Evolutionary conservation across 345 rosid species (phyloP).

Genomic region (Eucalyptus albens): DNA sequence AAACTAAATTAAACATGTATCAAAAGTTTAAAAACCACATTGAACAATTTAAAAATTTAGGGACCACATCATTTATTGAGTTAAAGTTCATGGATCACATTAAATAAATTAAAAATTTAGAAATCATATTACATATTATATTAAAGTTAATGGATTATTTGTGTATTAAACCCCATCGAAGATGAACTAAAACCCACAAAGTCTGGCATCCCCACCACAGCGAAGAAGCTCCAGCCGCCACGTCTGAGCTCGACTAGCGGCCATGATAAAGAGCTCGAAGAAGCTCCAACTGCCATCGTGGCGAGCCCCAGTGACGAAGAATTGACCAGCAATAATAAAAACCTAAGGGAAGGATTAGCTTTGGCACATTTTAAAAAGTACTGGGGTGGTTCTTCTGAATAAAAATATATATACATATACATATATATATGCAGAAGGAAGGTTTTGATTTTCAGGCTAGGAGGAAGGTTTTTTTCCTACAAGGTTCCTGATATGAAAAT

Average conservation of each 20-base stretch:
- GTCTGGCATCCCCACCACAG: neutral
- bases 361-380: neutral
- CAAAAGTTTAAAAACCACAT: too few species aligned
- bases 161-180: neutral
- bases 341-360: neutral
- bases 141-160: too few species aligned
- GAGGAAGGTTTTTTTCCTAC: neutral
- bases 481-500: neutral
- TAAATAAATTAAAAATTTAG: too few species aligned
- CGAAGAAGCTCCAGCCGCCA: neutral
- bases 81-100: neutral
- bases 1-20: neutral
- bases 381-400: neutral
- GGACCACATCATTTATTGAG: fast-evolving
- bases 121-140: too few species aligned
- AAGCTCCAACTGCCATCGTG: neutral
- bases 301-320: neutral
- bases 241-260: neutral
- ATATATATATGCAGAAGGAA: too few species aligned
- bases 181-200: neutral
- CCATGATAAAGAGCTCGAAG: neutral
- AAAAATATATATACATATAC: too few species aligned
- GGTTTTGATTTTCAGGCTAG: neutral
- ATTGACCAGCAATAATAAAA: neutral
- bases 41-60: too few species aligned